Evolutionary conservation across 2,329 filamentous ascomycete species (phyloP).

Genomic region (Elsinoe fawcettii): DNA sequence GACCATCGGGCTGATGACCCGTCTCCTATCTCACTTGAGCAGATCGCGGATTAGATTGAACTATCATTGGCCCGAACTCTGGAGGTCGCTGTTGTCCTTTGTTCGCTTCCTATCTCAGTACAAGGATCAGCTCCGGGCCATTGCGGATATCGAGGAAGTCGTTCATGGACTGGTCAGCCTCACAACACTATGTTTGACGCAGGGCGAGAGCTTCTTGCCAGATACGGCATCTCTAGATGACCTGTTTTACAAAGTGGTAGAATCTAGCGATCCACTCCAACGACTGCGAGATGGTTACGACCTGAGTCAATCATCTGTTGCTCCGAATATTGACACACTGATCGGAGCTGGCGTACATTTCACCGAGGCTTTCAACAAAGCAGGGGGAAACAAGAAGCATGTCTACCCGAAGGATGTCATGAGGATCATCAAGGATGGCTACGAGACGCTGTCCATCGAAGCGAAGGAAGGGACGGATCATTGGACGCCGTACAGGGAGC

Average conservation of each 20-base stretch:
- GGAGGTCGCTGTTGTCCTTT: slow-evolving; percentile 78
- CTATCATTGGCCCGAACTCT: slow-evolving; percentile 95
- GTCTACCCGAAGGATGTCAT: slow-evolving; percentile 78
- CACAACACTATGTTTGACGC: slow-evolving; percentile 72
- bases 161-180: slow-evolving; percentile 74
- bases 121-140: slow-evolving; percentile 62
- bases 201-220: slow-evolving; percentile 84
- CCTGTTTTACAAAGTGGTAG: slow-evolving; percentile 95
- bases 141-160: slow-evolving; percentile 63
- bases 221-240: slow-evolving; percentile 86
- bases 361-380: slow-evolving; percentile 65
- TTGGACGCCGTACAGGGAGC: slow-evolving; percentile 81
- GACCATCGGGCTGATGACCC: slow-evolving; percentile 64
- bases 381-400: slow-evolving; percentile 52
- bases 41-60: slow-evolving; percentile 69
- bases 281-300: slow-evolving; percentile 76
- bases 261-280: slow-evolving; percentile 72
- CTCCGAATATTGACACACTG: slow-evolving; percentile 60
- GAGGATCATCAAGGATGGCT: slow-evolving; percentile 90
- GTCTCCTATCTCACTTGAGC: slow-evolving; percentile 75
- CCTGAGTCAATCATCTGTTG: slow-evolving; percentile 27
- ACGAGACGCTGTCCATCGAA: slow-evolving; percentile 88
- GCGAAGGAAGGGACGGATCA: slow-evolving; percentile 77
- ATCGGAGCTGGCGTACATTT: slow-evolving; percentile 81
- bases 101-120: slow-evolving; percentile 89